Evolutionary conservation across 305 asterid genomes (phyloP).

Genomic region (Nicotiana rustica): DNA sequence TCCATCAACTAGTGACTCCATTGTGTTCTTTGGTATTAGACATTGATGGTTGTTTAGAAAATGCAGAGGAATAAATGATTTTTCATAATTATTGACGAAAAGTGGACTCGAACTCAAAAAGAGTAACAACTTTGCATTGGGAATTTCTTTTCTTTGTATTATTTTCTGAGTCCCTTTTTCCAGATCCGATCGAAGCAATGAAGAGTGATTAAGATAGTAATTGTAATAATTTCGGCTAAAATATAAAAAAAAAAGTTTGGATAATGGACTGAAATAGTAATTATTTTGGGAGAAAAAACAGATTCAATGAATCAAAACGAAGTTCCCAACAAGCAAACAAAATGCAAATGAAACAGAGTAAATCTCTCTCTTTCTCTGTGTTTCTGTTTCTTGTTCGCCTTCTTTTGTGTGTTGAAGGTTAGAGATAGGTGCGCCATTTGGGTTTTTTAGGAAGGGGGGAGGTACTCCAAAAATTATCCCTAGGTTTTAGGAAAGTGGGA

Average conservation of each 20-base stretch:
- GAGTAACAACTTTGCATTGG: slow-evolving; percentile 48
- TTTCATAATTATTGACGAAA: slow-evolving; percentile 52
- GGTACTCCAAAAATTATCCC: too few species aligned
- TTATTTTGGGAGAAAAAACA: slow-evolving; percentile 27
- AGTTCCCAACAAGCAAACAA: slow-evolving; percentile 34
- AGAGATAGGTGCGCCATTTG: too few species aligned
- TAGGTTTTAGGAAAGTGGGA: too few species aligned
- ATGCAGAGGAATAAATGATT: slow-evolving; percentile 54
- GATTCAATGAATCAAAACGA: neutral
- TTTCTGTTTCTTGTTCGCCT: neutral
- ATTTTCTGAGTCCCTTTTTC: slow-evolving; percentile 51
- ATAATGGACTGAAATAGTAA: slow-evolving; percentile 32
- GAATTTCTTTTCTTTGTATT: slow-evolving; percentile 42
- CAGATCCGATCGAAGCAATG: slow-evolving; percentile 73
- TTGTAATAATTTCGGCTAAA: slow-evolving; percentile 29
- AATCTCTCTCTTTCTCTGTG: slow-evolving; percentile 9
- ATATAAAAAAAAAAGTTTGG: slow-evolving; percentile 29
- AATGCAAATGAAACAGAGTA: slow-evolving; percentile 26
- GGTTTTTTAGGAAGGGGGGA: too few species aligned
- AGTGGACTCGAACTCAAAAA: slow-evolving; percentile 32
- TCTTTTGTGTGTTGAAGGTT: too few species aligned
- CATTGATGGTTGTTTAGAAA: slow-evolving; percentile 49
- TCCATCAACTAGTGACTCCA: slow-evolving; percentile 76
- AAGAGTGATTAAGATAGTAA: slow-evolving; percentile 36
- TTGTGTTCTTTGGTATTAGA: slow-evolving; percentile 46